Conservation (phyloP, 257 asterid genomes). For the Jacaranda copaia region DNA sequence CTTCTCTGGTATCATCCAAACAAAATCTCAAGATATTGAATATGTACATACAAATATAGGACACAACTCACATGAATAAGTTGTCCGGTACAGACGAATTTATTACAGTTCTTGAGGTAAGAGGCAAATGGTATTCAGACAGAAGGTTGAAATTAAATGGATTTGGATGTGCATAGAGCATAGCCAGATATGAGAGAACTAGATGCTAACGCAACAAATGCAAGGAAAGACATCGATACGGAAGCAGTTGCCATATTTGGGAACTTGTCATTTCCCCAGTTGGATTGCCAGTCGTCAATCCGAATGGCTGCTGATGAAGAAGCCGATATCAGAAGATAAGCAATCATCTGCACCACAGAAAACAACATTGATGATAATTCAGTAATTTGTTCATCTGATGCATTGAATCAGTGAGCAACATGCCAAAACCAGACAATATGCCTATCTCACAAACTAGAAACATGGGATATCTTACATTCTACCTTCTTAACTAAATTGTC, state of each 20-base stretch:
- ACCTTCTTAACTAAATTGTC: too few relatives aligned
- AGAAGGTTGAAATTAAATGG: slow-evolving; percentile 31
- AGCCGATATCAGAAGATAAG: slow-evolving; percentile 93
- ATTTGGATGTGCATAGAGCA: slow-evolving; percentile 63
- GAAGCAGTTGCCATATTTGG: slow-evolving; percentile 82
- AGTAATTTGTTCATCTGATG: background rate
- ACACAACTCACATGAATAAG: background rate
- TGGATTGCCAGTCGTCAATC: slow-evolving; percentile 76
- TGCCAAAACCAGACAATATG: background rate
- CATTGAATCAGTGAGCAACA: background rate
- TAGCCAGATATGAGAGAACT: slow-evolving; percentile 85
- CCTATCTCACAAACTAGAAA: background rate
- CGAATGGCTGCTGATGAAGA: slow-evolving; percentile 87
- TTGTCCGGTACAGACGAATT: slow-evolving; percentile 25
- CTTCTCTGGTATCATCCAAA: background rate
- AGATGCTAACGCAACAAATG: slow-evolving; percentile 76
- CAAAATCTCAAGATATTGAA: slow-evolving; percentile 20
- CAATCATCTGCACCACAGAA: slow-evolving; percentile 57
- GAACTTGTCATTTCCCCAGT: slow-evolving; percentile 91
- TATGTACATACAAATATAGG: slow-evolving; percentile 27
- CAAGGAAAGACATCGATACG: slow-evolving; percentile 75
- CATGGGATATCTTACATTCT: too few relatives aligned
- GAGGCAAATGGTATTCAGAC: background rate
- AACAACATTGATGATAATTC: slow-evolving; percentile 11
- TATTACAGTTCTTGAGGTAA: slow-evolving; percentile 1